These are phyloP conservation scores for Mycena pura DNA, from an alignment of 768 basidiomycete species.

Conservation along the genomic window DNA sequence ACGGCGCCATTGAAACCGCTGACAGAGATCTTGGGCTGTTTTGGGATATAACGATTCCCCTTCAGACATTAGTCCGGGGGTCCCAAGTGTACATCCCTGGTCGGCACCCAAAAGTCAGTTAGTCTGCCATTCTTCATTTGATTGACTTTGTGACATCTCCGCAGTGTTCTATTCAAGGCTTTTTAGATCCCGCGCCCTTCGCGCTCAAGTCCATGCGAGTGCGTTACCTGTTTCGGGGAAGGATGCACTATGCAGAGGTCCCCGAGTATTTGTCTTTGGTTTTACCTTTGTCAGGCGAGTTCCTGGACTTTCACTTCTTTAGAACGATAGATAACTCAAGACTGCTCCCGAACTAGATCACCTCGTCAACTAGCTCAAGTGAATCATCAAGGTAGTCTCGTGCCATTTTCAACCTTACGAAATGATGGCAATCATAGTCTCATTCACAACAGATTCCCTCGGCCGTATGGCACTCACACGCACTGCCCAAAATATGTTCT, in stretches of 20 bases:
- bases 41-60: constrained; percentile 79
- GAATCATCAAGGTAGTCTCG: constrained; percentile 11
- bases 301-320: constrained; percentile 13
- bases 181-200: constrained; percentile 85
- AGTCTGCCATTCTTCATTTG: constrained; percentile 12
- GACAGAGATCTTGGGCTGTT: constrained; percentile 60
- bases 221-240: constrained; percentile 78
- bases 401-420: constrained; percentile 12
- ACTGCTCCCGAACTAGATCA: constrained; percentile 18
- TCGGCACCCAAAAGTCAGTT: constrained; percentile 73
- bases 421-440: neutral
- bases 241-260: constrained; percentile 78
- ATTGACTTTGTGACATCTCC: constrained; percentile 11
- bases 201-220: constrained; percentile 72
- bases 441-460: too few species aligned
- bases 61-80: constrained; percentile 82
- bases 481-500: too few species aligned
- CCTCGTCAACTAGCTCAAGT: constrained; percentile 17
- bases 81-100: constrained; percentile 82
- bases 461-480: too few species aligned
- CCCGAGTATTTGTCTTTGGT: constrained; percentile 73
- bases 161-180: constrained; percentile 82
- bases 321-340: constrained; percentile 6
- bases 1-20: constrained; percentile 63
- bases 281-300: constrained; percentile 73